phyloP scores from a whole-genome alignment of 1,284 basidiomycete genomes.

The Malassezia psittaci region DNA sequence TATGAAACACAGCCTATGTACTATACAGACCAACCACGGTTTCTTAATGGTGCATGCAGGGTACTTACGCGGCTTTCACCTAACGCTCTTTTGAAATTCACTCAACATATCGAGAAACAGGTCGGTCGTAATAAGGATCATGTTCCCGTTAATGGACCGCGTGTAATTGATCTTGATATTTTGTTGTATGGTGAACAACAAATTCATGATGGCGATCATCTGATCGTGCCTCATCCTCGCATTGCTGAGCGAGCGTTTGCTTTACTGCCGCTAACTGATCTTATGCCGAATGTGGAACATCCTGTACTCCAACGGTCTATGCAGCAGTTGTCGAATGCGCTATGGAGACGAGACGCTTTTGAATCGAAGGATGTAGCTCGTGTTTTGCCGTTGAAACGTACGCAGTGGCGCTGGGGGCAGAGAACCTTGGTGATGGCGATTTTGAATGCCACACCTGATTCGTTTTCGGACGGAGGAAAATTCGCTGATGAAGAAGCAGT shows the following conservation, averaged over 20 bases:
- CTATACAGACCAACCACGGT: conserved; percentile 73
- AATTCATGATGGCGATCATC: conserved; percentile 59
- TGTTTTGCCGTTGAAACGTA: not conserved
- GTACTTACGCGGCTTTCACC: conserved; percentile 65
- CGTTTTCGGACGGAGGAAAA: conserved; percentile 78
- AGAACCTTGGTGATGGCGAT: conserved; percentile 78
- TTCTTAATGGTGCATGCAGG: conserved; percentile 84
- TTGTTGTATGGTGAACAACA: conserved; percentile 62
- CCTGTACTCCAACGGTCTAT: conserved; percentile 34
- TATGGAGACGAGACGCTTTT: conserved; percentile 29
- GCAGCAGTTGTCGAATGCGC: conserved; percentile 31
- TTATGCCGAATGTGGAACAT: conserved; percentile 44
- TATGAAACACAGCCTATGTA: conserved; percentile 97
- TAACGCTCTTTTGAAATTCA: conserved; percentile 55
- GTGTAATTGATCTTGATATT: conserved; percentile 84
- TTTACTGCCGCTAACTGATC: conserved; percentile 69
- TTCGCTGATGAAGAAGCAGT: conserved; percentile 50
- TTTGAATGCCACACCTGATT: conserved; percentile 89
- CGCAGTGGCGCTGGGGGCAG: conserved; percentile 31
- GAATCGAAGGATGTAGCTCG: conserved; percentile 17
- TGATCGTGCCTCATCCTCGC: conserved; percentile 74
- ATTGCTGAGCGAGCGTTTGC: conserved; percentile 83
- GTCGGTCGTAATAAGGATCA: conserved; percentile 70
- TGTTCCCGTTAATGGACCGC: conserved; percentile 68
- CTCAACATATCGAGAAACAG: conserved; percentile 65